A percentile compares a stretch with the other conserved stretches of the same genome.
These are phyloP conservation scores for Plasmodium coatneyi DNA, from an alignment of 169 alveolate species.

Conservation along the genomic window DNA sequence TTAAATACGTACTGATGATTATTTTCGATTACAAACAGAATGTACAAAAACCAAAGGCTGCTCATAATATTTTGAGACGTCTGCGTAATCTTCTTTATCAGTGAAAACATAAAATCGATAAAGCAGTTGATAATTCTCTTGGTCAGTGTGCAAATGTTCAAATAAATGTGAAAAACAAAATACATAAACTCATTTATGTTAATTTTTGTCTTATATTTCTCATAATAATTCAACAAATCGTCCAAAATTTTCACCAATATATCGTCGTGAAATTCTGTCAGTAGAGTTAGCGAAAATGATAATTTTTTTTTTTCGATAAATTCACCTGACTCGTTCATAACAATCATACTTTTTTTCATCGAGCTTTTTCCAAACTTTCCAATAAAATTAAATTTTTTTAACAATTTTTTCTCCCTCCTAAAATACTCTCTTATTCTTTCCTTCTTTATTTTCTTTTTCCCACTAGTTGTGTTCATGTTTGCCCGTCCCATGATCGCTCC, in stretches of 20 bases:
- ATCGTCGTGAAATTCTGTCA: conserved; percentile 58
- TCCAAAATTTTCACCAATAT: conserved; percentile 64
- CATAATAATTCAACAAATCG: conserved; percentile 69
- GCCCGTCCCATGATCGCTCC: not conserved
- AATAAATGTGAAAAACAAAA: conserved; percentile 63
- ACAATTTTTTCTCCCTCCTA: conserved; percentile 35
- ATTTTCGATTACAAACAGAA: conserved; percentile 46
- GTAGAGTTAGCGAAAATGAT: conserved; percentile 25
- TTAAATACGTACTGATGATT: conserved; percentile 50
- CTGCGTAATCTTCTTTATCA: conserved; percentile 51
- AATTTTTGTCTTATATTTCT: conserved; percentile 49
- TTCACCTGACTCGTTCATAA: conserved; percentile 51
- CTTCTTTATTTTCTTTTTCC: conserved; percentile 7
- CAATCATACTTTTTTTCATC: conserved; percentile 44
- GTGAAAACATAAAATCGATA: conserved; percentile 47
- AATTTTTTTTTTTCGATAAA: conserved; percentile 42
- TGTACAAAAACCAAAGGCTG: conserved; percentile 72
- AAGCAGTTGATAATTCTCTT: conserved; percentile 38
- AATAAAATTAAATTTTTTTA: conserved; percentile 43
- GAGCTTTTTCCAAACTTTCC: conserved; percentile 15
- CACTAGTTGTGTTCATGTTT: not conserved
- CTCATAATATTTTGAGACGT: conserved; percentile 67
- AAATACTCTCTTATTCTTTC: conserved; percentile 44
- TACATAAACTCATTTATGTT: conserved; percentile 67
- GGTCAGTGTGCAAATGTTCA: conserved; percentile 46